These are phyloP conservation scores for Lyophyllum shimeji DNA, from an alignment of 768 basidiomycete species.

Conservation along the genomic window DNA sequence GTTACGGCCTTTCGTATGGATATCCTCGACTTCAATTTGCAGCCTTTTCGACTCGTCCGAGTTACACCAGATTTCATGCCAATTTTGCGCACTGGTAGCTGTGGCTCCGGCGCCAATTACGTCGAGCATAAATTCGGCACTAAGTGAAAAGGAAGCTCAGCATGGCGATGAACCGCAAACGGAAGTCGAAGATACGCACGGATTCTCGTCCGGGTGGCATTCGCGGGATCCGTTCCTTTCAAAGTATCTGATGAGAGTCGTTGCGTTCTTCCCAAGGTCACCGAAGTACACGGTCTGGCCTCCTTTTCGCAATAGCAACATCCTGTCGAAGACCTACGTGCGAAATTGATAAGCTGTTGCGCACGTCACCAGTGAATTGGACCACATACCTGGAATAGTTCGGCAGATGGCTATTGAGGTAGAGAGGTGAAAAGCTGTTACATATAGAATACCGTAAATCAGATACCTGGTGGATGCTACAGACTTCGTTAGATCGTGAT, in stretches of 20 bases:
- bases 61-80: conserved; percentile 56
- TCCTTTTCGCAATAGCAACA: conserved; percentile 77
- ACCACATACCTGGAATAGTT: conserved; percentile 61
- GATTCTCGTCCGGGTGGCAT: conserved; percentile 71
- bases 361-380: neutral
- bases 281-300: conserved; percentile 78
- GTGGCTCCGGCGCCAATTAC: conserved; percentile 77
- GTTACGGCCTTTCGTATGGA: conserved; percentile 48
- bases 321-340: conserved; percentile 59
- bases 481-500: neutral
- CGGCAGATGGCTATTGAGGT: conserved; percentile 69
- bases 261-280: conserved; percentile 62
- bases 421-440: neutral
- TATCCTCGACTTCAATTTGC: conserved; percentile 40
- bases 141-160: no score
- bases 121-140: conserved; percentile 66
- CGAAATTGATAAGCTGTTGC: neutral
- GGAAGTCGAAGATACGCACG: conserved; percentile 40
- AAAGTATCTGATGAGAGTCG: conserved; percentile 72
- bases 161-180: neutral
- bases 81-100: conserved; percentile 51
- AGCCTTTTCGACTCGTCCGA: conserved; percentile 43
- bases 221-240: conserved; percentile 62
- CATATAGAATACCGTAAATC: neutral
- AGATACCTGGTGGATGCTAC: conserved; percentile 44